These are phyloP conservation scores for Arthrobotrys sinensis DNA, from an alignment of 2,329 filamentous ascomycete species.

Conservation along the genomic window DNA sequence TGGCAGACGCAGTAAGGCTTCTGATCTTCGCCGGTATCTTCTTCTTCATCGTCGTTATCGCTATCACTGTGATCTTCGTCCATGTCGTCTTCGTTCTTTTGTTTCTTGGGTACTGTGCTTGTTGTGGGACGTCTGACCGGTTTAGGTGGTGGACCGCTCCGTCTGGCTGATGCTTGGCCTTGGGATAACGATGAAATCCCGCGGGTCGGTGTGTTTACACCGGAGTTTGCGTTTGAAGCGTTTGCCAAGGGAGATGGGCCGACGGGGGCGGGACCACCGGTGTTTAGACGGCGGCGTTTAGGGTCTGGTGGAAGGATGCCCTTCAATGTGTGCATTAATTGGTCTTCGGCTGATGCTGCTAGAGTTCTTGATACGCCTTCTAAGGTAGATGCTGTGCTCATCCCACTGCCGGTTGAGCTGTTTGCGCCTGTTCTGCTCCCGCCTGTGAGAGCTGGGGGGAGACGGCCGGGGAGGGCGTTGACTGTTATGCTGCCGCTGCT, in stretches of 20 bases:
- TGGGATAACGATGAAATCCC: constrained; percentile 39
- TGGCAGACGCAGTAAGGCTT: constrained; percentile 86
- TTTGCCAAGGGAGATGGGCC: constrained; percentile 55
- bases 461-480: constrained; percentile 21
- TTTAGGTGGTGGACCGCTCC: constrained; percentile 52
- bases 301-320: constrained; percentile 39
- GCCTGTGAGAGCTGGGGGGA: constrained; percentile 31
- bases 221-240: constrained; percentile 52
- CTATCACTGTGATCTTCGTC: constrained; percentile 60
- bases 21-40: constrained; percentile 82
- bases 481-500: constrained; percentile 23
- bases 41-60: constrained; percentile 72
- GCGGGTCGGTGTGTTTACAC: constrained; percentile 52
- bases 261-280: constrained; percentile 46
- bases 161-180: constrained; percentile 34
- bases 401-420: constrained; percentile 23
- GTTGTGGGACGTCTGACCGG: constrained; percentile 47
- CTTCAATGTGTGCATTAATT: constrained; percentile 48
- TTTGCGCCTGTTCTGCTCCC: neutral
- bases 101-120: constrained; percentile 34
- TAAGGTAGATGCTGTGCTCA: constrained; percentile 50
- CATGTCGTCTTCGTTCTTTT: constrained; percentile 54
- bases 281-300: constrained; percentile 49
- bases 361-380: constrained; percentile 54
- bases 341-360: constrained; percentile 53